Percentiles rank a stretch among this genome's conserved stretches.
These are phyloP conservation scores for Glarea lozoyensis DNA, from an alignment of 495 filamentous ascomycete genomes.

Conservation along the genomic window DNA sequence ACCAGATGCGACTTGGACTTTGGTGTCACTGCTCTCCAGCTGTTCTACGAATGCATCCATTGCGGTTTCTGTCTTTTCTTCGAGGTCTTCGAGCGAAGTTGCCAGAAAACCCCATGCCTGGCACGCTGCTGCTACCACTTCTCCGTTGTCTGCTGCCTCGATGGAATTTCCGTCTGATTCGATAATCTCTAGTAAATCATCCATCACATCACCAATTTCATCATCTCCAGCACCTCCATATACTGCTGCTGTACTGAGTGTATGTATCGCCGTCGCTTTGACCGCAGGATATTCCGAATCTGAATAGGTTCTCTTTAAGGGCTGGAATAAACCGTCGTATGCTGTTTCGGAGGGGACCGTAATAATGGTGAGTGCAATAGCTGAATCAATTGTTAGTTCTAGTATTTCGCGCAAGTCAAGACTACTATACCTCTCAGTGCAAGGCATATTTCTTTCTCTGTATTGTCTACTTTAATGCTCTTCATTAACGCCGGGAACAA, in stretches of 20 bases:
- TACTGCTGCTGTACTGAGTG: slow-evolving; percentile 62
- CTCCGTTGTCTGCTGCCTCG: slow-evolving; percentile 62
- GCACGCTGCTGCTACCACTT: slow-evolving; percentile 74
- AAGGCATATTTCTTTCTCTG: slow-evolving; percentile 61
- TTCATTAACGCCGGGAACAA: slow-evolving; percentile 64
- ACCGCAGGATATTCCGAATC: slow-evolving; percentile 54
- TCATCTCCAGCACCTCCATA: slow-evolving; percentile 70
- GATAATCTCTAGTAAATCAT: slow-evolving; percentile 76
- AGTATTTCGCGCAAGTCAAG: not conserved
- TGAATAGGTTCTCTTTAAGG: slow-evolving; percentile 62
- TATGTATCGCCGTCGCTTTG: slow-evolving; percentile 69
- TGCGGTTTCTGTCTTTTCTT: slow-evolving; percentile 60
- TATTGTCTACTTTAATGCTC: slow-evolving; percentile 62
- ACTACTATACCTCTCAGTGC: slow-evolving; percentile 45
- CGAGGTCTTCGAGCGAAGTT: slow-evolving; percentile 73
- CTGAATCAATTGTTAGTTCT: slow-evolving; percentile 21
- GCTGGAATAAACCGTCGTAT: slow-evolving; percentile 52
- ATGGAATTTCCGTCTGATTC: slow-evolving; percentile 74
- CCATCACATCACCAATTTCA: slow-evolving; percentile 68
- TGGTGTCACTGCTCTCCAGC: slow-evolving; percentile 63
- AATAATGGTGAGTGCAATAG: slow-evolving; percentile 67
- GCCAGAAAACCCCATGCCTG: slow-evolving; percentile 85
- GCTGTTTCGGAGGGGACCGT: slow-evolving; percentile 62
- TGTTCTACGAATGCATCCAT: slow-evolving; percentile 89
- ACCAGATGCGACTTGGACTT: slow-evolving; percentile 78